Percentiles rank a stretch among this genome's conserved stretches.
Conservation (phyloP, 176 grass and related monocot species). For the Rhipidocladum racemiflorum region DNA sequence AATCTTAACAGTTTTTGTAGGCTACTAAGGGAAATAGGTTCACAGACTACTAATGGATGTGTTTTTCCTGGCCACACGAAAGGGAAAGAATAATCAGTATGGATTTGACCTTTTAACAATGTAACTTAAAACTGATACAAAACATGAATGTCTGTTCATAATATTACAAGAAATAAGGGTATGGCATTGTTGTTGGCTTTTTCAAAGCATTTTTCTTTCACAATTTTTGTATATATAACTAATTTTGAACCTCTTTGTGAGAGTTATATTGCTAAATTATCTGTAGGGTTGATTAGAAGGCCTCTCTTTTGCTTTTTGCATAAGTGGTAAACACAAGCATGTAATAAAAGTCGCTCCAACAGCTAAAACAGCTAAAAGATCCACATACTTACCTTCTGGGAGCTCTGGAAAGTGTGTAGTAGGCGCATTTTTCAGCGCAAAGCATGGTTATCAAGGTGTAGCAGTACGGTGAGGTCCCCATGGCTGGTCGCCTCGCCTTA, state of each 20-base stretch:
- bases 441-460: no score
- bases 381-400: no score
- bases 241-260: background rate
- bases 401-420: no score
- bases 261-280: background rate
- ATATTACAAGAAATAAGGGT: background rate
- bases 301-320: background rate
- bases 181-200: background rate
- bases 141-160: background rate
- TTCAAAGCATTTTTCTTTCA: background rate
- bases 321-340: background rate
- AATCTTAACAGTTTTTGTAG: background rate
- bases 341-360: background rate
- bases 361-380: no score
- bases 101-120: background rate
- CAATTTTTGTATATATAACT: background rate
- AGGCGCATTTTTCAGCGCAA: no score
- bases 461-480: no score
- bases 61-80: background rate
- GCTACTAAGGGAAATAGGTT: background rate
- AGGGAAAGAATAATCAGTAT: background rate
- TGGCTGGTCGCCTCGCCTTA: no score
- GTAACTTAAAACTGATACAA: background rate
- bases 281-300: background rate
- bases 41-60: background rate